These are phyloP conservation scores for Smittium culicis DNA, from an alignment of 371 early-diverging fungal genomes.

Conservation along the genomic window DNA sequence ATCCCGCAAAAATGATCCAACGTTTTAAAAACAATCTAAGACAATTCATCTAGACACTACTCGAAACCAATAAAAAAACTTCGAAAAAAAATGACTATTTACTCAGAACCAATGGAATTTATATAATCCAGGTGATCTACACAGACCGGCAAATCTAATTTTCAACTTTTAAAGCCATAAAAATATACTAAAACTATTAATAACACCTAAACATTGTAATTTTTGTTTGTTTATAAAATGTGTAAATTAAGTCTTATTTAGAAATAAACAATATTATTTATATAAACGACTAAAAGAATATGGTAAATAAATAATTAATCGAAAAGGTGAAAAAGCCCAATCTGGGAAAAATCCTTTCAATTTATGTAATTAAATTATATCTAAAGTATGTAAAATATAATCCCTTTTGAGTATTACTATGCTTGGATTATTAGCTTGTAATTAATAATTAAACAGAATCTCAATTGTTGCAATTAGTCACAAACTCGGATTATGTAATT, in stretches of 20 bases:
- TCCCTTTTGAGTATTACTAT: neutral
- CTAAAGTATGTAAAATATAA: neutral
- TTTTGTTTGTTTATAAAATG: no score
- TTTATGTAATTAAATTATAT: neutral
- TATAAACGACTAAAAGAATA: neutral
- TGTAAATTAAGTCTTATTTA: neutral
- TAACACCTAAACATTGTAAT: no score
- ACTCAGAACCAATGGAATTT: no score
- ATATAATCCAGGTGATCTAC: no score
- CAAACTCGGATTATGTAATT: neutral
- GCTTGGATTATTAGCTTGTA: neutral
- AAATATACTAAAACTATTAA: no score
- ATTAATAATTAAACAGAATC: neutral
- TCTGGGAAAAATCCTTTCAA: neutral
- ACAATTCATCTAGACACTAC: no score
- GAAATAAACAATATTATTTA: neutral
- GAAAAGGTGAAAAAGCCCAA: neutral
- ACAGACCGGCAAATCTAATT: no score
- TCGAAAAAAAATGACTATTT: no score
- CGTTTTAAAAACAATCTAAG: no score
- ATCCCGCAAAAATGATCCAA: no score
- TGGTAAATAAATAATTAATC: neutral
- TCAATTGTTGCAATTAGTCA: constrained; percentile 1
- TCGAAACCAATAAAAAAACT: no score
- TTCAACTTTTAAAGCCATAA: no score